Percentiles rank a stretch among this genome's conserved stretches.
Conservation (phyloP, 2,329 filamentous ascomycete species). For the Colletotrichum viniferum region DNA sequence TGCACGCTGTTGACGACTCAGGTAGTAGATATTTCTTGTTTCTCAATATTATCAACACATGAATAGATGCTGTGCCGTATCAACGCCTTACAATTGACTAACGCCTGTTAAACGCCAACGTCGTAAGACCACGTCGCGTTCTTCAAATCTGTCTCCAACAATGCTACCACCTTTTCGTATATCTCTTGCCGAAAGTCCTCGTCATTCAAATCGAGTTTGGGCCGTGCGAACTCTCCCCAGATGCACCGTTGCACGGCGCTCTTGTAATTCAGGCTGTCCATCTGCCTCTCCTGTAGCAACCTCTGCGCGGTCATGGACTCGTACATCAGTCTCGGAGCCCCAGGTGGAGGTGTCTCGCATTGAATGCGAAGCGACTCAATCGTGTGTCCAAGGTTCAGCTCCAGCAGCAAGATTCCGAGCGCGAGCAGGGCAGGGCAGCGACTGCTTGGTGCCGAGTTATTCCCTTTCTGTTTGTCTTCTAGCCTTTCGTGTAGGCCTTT, state of each 20-base stretch:
- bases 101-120: not conserved
- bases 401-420: conserved; percentile 25
- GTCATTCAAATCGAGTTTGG: not conserved
- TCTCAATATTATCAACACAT: fast-evolving
- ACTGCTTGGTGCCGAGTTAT: not conserved
- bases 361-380: not conserved
- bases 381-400: conserved; percentile 18
- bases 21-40: fast-evolving
- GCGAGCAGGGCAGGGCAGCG: conserved; percentile 12
- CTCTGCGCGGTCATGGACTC: not conserved
- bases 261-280: conserved; percentile 20
- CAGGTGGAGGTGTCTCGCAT: not conserved
- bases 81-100: not conserved
- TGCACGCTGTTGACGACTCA: fast-evolving
- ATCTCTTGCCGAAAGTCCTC: not conserved
- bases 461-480: not conserved
- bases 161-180: not conserved
- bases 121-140: not conserved
- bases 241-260: conserved; percentile 24
- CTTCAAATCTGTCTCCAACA: not conserved
- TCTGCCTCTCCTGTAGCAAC: not conserved
- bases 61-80: fast-evolving
- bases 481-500: not conserved
- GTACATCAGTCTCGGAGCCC: not conserved
- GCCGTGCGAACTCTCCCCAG: not conserved